Base-by-base conservation (phyloP, 2,329 filamentous ascomycete species). In the Cladophialophora immunda region DNA sequence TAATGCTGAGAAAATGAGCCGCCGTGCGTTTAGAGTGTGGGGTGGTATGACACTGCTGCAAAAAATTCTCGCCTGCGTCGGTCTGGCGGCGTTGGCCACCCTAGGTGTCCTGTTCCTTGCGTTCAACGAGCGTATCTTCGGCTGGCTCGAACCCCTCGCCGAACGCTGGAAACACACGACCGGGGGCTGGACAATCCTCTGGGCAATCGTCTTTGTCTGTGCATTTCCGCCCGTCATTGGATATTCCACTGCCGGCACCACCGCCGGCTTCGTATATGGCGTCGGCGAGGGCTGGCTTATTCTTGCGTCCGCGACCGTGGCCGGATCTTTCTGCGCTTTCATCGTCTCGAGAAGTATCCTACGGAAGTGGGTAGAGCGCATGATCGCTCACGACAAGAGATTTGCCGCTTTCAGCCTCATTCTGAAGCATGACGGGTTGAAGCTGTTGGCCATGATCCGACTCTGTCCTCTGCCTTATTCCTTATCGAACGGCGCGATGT, bases 381-480 rank as follows among this genome's bases (percentile, higher is more conserved):
- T 97, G 73, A 90, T 97, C 58, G 92, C 92, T 64, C 85, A 86
- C 71, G 94, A 99, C 80, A 90, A 89, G 76, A 87, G 94, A 60
- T 99, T 99, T 77, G 88, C 95, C 9, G 95, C 95, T 4, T 85
- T 99, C 29, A 88, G 92, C 25, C 86, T 97, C 74, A 95, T 95
- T 7, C 83, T 99, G 68, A 93, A 97, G 71, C 90, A 92, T 75
- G 95, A 99, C 75, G 95, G 95, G 0, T 79, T 99, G 59, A 91
- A 93, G 74, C 89, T 98, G 62, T 85, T 99, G 54, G 90, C 92
- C 69, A 96, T 95, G 86, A 95, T 99, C 73, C 88, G 95, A 32
- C 86, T 98, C 70, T 98, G 94, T 75, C 95, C 95, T 1, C 78
- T 99, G 67, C 95, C 95, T 15, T 99, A 97, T 78, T 95, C 92